Evolutionary conservation across 768 basidiomycete species (phyloP).

Genomic region (Amanita rimosa): DNA sequence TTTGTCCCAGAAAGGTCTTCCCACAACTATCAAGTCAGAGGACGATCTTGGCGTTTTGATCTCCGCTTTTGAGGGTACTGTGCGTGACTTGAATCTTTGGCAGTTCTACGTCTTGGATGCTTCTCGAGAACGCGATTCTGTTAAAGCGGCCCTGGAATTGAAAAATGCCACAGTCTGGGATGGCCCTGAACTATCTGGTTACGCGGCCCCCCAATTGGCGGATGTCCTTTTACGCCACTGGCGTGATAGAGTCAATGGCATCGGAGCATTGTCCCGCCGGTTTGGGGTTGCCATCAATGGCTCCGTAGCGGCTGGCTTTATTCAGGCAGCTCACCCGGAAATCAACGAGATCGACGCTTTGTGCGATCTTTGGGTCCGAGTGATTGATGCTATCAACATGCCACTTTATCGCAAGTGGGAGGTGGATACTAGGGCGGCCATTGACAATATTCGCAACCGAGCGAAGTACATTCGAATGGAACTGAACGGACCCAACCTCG

Average conservation of each 20-base stretch:
- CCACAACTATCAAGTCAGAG: slow-evolving; percentile 52
- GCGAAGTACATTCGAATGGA: slow-evolving; percentile 77
- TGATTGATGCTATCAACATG: slow-evolving; percentile 85
- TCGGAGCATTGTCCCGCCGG: slow-evolving; percentile 49
- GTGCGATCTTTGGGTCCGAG: slow-evolving; percentile 58
- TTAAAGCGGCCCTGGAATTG: slow-evolving; percentile 42
- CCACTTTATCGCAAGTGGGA: slow-evolving; percentile 82
- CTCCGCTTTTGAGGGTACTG: slow-evolving; percentile 42
- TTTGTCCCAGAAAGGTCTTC: slow-evolving; percentile 56
- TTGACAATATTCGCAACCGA: slow-evolving; percentile 66
- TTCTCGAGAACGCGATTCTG: slow-evolving; percentile 44
- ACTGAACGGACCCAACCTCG: slow-evolving; percentile 71
- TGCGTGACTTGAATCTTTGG: slow-evolving; percentile 72
- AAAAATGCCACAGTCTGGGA: slow-evolving; percentile 43
- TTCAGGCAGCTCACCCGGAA: slow-evolving; percentile 54
- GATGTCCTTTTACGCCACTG: slow-evolving; percentile 43
- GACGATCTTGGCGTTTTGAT: slow-evolving; percentile 62
- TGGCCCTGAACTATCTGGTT: slow-evolving; percentile 47
- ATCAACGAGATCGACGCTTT: slow-evolving; percentile 39
- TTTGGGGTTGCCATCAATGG: slow-evolving; percentile 58
- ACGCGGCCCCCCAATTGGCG: slow-evolving; percentile 55
- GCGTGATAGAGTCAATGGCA: slow-evolving; percentile 46
- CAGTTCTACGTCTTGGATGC: slow-evolving; percentile 90
- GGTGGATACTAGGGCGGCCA: slow-evolving; percentile 64
- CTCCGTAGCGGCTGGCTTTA: slow-evolving; percentile 58